Conservation (phyloP, 106 monocot species). For the Gastrodia elata region DNA sequence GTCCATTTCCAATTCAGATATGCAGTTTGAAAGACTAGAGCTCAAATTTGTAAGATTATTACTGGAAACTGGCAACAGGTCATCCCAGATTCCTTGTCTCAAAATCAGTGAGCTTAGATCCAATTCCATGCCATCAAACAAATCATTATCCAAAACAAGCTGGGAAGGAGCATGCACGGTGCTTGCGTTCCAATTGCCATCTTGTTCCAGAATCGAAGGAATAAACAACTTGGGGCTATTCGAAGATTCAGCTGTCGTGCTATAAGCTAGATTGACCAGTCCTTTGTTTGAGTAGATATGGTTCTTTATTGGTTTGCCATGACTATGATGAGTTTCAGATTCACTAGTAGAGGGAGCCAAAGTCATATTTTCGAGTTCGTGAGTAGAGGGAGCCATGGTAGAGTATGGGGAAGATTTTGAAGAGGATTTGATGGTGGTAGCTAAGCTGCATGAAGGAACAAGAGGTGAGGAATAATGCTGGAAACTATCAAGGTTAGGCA, state of each 20-base stretch:
- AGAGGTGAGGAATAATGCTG: conserved; percentile 10
- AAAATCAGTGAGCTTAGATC: conserved; percentile 25
- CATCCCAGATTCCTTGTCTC: conserved; percentile 33
- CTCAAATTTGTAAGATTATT: conserved; percentile 23
- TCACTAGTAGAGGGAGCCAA: neutral
- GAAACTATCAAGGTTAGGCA: conserved; percentile 1
- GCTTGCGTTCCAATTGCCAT: conserved; percentile 3
- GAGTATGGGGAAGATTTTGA: neutral
- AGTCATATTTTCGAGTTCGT: conserved; percentile 5
- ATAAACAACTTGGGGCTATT: neutral
- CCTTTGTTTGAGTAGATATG: conserved; percentile 2
- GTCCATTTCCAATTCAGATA: conserved; percentile 18
- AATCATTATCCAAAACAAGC: conserved; percentile 18
- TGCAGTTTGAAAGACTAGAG: conserved; percentile 14
- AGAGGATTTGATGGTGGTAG: neutral
- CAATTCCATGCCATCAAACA: conserved; percentile 50
- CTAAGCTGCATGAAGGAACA: conserved; percentile 2
- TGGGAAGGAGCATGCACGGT: conserved; percentile 3
- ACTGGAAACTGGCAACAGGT: conserved; percentile 16
- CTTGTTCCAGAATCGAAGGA: neutral
- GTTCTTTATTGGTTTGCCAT: neutral
- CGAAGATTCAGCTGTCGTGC: neutral
- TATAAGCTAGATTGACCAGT: neutral
- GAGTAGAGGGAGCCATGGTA: neutral
- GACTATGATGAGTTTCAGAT: neutral